Conservation (phyloP, 495 filamentous ascomycete genomes). For the Penicillium arizonense region DNA sequence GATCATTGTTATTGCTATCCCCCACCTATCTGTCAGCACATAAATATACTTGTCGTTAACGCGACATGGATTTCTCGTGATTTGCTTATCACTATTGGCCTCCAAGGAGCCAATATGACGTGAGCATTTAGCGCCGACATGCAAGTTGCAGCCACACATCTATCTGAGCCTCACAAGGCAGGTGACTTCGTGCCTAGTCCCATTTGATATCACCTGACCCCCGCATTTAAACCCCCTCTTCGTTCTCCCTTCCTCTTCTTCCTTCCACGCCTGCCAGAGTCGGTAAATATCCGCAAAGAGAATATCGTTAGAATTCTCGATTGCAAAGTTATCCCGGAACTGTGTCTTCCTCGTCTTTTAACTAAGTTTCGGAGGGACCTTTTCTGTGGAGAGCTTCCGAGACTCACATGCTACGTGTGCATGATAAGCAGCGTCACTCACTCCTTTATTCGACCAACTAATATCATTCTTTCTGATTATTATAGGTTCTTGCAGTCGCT, state of each 20-base stretch:
- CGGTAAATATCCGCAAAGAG: constrained; percentile 32
- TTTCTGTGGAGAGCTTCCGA: constrained; percentile 35
- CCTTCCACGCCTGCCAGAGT: constrained; percentile 39
- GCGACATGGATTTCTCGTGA: no score
- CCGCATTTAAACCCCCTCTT: constrained; percentile 29
- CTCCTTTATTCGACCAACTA: constrained; percentile 34
- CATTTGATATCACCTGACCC: constrained; percentile 31
- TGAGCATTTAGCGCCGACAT: constrained; percentile 12
- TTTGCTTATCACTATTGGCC: no score
- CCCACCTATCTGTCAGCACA: no score
- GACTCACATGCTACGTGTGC: constrained; percentile 33
- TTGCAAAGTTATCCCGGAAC: constrained; percentile 27
- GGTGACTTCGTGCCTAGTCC: constrained; percentile 1
- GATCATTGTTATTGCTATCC: background rate
- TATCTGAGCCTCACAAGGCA: background rate
- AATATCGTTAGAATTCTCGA: constrained; percentile 27
- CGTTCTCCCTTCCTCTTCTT: constrained; percentile 12
- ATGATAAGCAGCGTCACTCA: constrained; percentile 38
- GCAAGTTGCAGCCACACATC: background rate
- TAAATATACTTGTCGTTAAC: no score
- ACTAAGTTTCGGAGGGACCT: constrained; percentile 21
- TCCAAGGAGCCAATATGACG: constrained; percentile 9
- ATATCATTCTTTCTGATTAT: constrained; percentile 35
- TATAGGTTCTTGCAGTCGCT: constrained; percentile 23
- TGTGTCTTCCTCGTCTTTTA: constrained; percentile 22